Base-by-base conservation (phyloP, 2,329 filamentous ascomycete species). In the Xylariaceae sp. region DNA sequence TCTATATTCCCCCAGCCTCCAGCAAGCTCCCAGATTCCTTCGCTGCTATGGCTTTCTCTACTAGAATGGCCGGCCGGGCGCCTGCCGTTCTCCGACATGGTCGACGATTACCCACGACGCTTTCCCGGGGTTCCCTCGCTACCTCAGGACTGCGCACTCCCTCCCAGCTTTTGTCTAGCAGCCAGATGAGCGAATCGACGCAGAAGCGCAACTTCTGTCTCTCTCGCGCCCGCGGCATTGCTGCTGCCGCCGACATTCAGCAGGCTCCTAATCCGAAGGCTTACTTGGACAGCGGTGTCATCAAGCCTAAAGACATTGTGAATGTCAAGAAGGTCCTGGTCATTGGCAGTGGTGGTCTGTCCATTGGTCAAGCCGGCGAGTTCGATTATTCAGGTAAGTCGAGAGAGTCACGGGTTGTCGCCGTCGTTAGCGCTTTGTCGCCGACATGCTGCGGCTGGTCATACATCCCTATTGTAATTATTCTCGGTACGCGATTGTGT, bases 271-370 rank as follows among this genome's bases (percentile, higher is more conserved):
- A 88, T 72, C 84, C 92, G 56, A 87, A 92, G 77, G 90, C 92
- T 63, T 96, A 96, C 76, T 80, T 97, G 68, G 86, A 91, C 73
- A 96, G 90, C 77, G 92, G 92, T 68, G 88, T 87, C 61, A 87
- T 97, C 73, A 89, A 92, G 75, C 87, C 88, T 60, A 83, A 83
- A 70, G 82, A 93, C 70, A 79, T 89, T 57, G 88, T 97, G 54
- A 85, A 96, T 73, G 92, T 97, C 65, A 96, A 96, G 81, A 97
- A 97, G 80, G 93, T 97, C 55, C 80, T 97, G 63, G 92, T 97
- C 68, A 96, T 97, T 79, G 93, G 93, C 61, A 92, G 88, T 78
- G 93, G 93, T 79, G 93, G 93, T 76, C 83, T 97, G 68, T 91
- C 90, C 74, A 97, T 97, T 84, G 93, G 93, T 65, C 93, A 97